A percentile compares a stretch with the other conserved stretches of the same genome.
Conservation (phyloP, 2,329 filamentous ascomycete genomes). For the Aspergillus spinulosporus region DNA sequence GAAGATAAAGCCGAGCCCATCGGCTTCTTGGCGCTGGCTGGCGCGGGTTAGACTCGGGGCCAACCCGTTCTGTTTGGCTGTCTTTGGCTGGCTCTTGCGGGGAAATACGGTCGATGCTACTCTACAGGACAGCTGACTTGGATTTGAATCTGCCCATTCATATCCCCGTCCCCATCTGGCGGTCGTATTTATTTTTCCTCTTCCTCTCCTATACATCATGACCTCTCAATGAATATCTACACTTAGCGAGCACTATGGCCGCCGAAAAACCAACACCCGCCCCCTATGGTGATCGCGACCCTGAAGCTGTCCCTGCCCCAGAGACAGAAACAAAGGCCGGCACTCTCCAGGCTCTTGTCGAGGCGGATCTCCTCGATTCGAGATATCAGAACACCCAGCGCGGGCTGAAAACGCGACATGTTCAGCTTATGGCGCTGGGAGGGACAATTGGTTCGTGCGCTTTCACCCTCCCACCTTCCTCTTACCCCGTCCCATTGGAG, state of each 20-base stretch:
- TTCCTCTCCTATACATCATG: background rate
- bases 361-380: constrained; percentile 42
- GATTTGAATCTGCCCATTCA: background rate
- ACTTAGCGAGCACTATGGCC: background rate
- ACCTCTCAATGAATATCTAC: background rate
- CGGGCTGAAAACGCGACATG: constrained; percentile 45
- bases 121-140: background rate
- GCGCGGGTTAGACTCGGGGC: background rate
- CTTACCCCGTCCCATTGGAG: no score
- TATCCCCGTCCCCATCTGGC: background rate
- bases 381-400: constrained; percentile 44
- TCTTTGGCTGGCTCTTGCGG: background rate
- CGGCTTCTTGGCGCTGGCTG: background rate
- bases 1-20: background rate
- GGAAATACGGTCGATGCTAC: constrained; percentile 2
- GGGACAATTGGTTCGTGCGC: constrained; percentile 36
- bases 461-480: no score
- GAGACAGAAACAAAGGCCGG: constrained; percentile 5
- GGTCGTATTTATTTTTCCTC: background rate
- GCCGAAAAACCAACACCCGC: constrained; percentile 15
- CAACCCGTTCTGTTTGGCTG: background rate
- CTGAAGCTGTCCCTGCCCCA: constrained; percentile 19
- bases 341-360: constrained; percentile 37
- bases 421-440: constrained; percentile 54
- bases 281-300: constrained; percentile 2